Evolutionary conservation across 495 filamentous ascomycete genomes (phyloP), one percentile per base, ranked within the genome.

Genomic region (Rhypophila decipiens): DNA sequence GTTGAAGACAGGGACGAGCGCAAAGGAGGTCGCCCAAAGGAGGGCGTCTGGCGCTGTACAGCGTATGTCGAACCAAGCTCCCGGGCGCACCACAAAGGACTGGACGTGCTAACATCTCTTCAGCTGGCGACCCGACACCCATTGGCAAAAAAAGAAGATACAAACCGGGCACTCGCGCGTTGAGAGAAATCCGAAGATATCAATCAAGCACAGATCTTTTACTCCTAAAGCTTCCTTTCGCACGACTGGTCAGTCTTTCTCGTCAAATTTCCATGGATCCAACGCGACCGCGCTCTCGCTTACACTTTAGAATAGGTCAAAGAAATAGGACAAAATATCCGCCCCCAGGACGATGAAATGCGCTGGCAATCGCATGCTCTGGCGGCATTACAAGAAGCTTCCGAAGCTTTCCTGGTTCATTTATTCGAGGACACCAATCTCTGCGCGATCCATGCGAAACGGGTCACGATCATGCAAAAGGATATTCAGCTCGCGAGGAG

Each of bases 381-480:
- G 49, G 75, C 80, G 50, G 91, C 91, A 3, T 73, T 97, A 5
- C 91, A 97, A 56, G 91, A 97, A 71, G 86, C 90, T 2, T 76
- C 88, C 2, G 91, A 97, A 59, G 91, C 91, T 0, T 97, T 91
- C 65, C 74, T 97, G 15, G 86, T 96, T 13, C 88, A 95, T 67
- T 66, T 97, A 0, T 97, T 97, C 66, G 90, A 96, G 64, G 91
- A 97, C 62, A 86, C 89, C 18, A 96, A 96, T 68, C 76, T 97
- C 22, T 93, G 91, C 68, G 91, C 91, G 15, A 86, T 97, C 23
- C 91, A 97, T 63, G 91, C 91, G 35, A 96, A 95, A 71, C 76
- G 91, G 23, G 90, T 97, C 5, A 97, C 91, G 1, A 95, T 97
- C 54, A 95, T 95, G 90, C 89, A 95, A 61, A 94, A 93, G 65